A percentile compares a stretch with the other conserved stretches of the same genome.
phyloP scores from a whole-genome alignment of 2,329 filamentous ascomycete genomes.

The Trichoderma endophyticum region DNA sequence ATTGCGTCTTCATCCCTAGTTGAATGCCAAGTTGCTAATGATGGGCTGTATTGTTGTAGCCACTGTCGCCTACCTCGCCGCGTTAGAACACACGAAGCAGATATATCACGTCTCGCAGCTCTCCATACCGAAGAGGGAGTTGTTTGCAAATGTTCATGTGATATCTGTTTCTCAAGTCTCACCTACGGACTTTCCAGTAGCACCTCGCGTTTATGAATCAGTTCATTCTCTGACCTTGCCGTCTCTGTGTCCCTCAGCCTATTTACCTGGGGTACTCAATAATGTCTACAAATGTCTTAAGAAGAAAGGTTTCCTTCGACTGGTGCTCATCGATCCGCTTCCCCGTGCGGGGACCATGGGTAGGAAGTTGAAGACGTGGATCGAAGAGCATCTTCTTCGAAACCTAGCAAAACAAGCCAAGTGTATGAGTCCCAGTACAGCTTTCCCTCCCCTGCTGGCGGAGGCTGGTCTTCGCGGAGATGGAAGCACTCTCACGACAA shows the following conservation, averaged over 20 bases:
- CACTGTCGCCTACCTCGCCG: conserved; percentile 49
- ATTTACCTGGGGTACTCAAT: conserved; percentile 54
- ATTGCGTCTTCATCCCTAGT: not conserved
- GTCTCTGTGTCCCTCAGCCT: conserved; percentile 52
- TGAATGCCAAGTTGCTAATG: not conserved
- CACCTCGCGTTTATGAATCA: conserved; percentile 44
- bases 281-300: conserved; percentile 56
- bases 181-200: conserved; percentile 36
- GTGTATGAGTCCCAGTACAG: conserved; percentile 56
- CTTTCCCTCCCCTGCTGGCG: conserved; percentile 58
- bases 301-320: conserved; percentile 53
- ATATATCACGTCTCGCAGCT: conserved; percentile 46
- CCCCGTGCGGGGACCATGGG: conserved; percentile 56
- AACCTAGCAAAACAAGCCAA: conserved; percentile 58
- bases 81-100: conserved; percentile 37
- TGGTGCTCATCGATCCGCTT: conserved; percentile 61
- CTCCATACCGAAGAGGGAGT: conserved; percentile 36
- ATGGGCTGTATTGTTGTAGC: conserved; percentile 31
- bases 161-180: conserved; percentile 39
- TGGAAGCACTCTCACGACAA: conserved; percentile 46
- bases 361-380: conserved; percentile 56
- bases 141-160: conserved; percentile 41
- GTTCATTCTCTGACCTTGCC: conserved; percentile 56
- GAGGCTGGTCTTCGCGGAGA: conserved; percentile 50
- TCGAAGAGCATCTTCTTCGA: conserved; percentile 57